Conservation (phyloP, 805 yeast species). For the Saturnispora galanensis region DNA sequence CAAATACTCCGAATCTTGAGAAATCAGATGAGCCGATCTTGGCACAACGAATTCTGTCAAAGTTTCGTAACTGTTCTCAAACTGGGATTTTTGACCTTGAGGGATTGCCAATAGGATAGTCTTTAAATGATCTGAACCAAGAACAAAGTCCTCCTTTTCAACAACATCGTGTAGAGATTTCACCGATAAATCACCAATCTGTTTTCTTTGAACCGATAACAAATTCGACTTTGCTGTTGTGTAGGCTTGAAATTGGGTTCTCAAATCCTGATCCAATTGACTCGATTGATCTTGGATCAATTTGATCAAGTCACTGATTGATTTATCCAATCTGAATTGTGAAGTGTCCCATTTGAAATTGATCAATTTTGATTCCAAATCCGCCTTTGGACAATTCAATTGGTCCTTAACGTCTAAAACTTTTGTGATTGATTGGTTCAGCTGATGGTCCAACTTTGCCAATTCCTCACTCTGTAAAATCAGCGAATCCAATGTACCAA, state of each 20-base stretch:
- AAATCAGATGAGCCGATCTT: conserved; percentile 64
- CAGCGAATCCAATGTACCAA: conserved; percentile 87
- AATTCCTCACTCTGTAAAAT: conserved; percentile 89
- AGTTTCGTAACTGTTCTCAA: conserved; percentile 64
- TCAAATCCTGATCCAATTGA: conserved; percentile 77
- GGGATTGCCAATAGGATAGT: conserved; percentile 90
- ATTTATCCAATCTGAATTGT: conserved; percentile 76
- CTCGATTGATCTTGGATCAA: conserved; percentile 66
- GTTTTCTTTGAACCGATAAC: conserved; percentile 83
- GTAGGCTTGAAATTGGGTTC: conserved; percentile 63
- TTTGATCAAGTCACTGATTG: conserved; percentile 66
- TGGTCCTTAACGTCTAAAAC: conserved; percentile 61
- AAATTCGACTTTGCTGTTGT: conserved; percentile 76
- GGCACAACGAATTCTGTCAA: conserved; percentile 81
- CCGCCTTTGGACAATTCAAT: conserved; percentile 19
- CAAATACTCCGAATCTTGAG: conserved; percentile 62
- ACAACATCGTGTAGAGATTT: conserved; percentile 87
- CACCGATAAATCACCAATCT: conserved; percentile 86
- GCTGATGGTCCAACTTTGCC: conserved; percentile 69
- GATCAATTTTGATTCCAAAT: conserved; percentile 3
- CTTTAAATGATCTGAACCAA: conserved; percentile 75
- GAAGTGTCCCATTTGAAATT: conserved; percentile 78
- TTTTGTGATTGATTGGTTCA: conserved; percentile 59
- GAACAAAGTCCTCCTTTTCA: conserved; percentile 70
- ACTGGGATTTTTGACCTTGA: conserved; percentile 46